These are phyloP conservation scores for Rhodomyrtus psidioides DNA, from an alignment of 441 rosid genomes.

Conservation along the genomic window DNA sequence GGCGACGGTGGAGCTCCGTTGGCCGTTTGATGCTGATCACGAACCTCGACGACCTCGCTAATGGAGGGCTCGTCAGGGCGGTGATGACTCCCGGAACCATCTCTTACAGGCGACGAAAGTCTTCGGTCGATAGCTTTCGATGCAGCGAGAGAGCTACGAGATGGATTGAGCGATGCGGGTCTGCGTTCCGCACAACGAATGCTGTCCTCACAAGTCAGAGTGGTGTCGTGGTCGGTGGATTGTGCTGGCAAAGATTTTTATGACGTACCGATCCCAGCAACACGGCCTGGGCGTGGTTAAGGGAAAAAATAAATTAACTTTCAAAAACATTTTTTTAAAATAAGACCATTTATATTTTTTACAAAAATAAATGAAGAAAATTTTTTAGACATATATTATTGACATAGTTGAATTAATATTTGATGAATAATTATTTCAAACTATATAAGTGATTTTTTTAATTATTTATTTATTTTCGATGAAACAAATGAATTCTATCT, in stretches of 20 bases:
- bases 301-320: too few relatives aligned
- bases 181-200: not conserved
- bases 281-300: too few relatives aligned
- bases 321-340: too few relatives aligned
- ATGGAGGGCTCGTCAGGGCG: not conserved
- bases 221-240: not conserved
- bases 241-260: not conserved
- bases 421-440: too few relatives aligned
- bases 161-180: not conserved
- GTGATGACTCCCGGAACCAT: not conserved
- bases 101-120: not conserved
- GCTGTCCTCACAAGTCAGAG: not conserved
- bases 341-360: too few relatives aligned
- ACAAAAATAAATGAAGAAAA: too few relatives aligned
- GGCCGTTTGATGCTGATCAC: not conserved
- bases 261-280: not conserved
- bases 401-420: too few relatives aligned
- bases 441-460: too few relatives aligned
- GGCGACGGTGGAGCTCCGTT: not conserved
- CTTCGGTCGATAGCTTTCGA: not conserved
- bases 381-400: too few relatives aligned
- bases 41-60: not conserved
- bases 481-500: too few relatives aligned
- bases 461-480: too few relatives aligned
- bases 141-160: rapidly evolving